A percentile compares a stretch with the other conserved stretches of the same genome.
These are phyloP conservation scores for Leavenworthia alabamica DNA, from an alignment of 345 rosid species.

Conservation along the genomic window DNA sequence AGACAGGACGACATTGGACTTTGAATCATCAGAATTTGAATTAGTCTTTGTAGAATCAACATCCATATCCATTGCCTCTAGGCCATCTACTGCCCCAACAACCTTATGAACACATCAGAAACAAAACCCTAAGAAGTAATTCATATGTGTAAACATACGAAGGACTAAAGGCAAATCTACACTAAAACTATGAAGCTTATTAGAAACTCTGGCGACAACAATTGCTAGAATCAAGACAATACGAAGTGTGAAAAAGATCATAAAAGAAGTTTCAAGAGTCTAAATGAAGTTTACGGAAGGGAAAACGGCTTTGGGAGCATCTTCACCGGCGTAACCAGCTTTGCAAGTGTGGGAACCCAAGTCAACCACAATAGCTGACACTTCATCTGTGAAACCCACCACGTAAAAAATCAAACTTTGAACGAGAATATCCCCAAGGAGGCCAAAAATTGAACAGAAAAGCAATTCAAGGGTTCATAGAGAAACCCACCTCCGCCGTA, in stretches of 20 bases:
- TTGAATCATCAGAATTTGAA: conserved; percentile 41
- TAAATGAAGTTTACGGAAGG: conserved; percentile 59
- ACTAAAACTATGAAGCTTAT: conserved; percentile 2
- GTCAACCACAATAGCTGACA: conserved; percentile 93
- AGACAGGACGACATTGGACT: conserved; percentile 41
- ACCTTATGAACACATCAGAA: conserved; percentile 38
- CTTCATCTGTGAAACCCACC: conserved; percentile 68
- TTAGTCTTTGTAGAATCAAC: conserved; percentile 39
- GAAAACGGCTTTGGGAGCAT: conserved; percentile 96
- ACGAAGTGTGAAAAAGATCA: background rate
- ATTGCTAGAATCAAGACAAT: conserved; percentile 1
- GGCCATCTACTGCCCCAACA: conserved; percentile 73
- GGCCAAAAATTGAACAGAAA: background rate
- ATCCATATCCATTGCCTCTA: conserved; percentile 78
- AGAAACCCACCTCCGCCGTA: conserved; percentile 85
- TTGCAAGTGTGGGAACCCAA: conserved; percentile 97
- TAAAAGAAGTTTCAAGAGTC: background rate
- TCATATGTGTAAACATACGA: background rate
- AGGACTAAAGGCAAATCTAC: background rate
- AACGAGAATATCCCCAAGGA: background rate
- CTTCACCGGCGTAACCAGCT: conserved; percentile 99
- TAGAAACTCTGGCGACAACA: conserved; percentile 6
- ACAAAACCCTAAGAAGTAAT: conserved; percentile 12
- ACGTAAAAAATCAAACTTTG: background rate
- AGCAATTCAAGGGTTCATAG: background rate